Evolutionary conservation across 371 early-diverging fungal genomes (phyloP), one percentile per base, ranked within the genome.

Genomic region (Mucor mucedo): DNA sequence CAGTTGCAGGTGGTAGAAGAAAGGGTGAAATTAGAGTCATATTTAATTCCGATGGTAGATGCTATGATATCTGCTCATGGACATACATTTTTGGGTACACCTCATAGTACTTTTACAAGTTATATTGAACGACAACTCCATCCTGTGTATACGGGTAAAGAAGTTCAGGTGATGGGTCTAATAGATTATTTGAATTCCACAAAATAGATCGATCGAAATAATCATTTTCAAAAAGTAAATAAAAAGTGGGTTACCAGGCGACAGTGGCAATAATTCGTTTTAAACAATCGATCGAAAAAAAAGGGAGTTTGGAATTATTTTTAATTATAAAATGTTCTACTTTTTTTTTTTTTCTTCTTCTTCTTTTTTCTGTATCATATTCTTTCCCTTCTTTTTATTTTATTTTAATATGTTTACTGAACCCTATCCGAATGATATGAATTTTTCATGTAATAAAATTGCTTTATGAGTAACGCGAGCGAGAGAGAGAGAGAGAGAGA

Each of bases 21-120:
- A 49, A 73, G 77, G n/a, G 81, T 85, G 3, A 71, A 75, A 13
- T 62, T 87, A 41, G 76, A 78, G 53, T 74, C 78, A n/a, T 84
- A 85, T 48, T 55, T 88, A 41, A 85, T 88, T 33, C 88, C 88
- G 3, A 84, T 88, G 84, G 74, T 88, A 13, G 88, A 88, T 59
- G 85, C 87, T 16, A 83, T 88, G 58, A 84, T 85, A 40, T 78
- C 88, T 13, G 80, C 88, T 32, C 86, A 86, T 50, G 88, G 85
- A 0, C 78, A 75, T 45, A 71, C 78, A 0, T 88, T 88, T 55
- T 52, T 78, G 13, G 88, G 88, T 10, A 88, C 87, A 0, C 77
- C 77, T 1, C 82, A 80, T 50, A 85, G 85, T 32, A 86, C 86
- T 8, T 88, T 88, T 49, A 81, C 84, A 8, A 77, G 75, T 2